phyloP scores from a whole-genome alignment of 805 yeast species.

The Candida ascalaphidarum region DNA sequence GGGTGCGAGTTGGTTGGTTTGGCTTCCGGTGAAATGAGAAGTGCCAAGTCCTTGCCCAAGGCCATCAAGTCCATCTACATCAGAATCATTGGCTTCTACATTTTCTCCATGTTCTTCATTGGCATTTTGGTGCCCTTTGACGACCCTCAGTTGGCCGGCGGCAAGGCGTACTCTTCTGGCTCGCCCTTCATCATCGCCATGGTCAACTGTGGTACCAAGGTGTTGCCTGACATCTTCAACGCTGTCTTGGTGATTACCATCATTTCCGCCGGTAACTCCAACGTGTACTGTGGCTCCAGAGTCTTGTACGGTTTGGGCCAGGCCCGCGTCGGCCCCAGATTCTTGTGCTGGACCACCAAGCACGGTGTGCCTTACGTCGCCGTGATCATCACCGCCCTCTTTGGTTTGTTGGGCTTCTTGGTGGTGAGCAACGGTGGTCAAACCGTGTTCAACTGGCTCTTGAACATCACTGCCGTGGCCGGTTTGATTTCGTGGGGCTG shows the following conservation, averaged over 20 bases:
- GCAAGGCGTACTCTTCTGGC: constrained; percentile 33
- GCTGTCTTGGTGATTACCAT: constrained; percentile 61
- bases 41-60: constrained; percentile 64
- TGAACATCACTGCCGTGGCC: constrained; percentile 70
- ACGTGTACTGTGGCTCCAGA: constrained; percentile 66
- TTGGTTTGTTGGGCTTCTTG: constrained; percentile 61
- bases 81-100: constrained; percentile 60
- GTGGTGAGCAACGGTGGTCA: constrained; percentile 43
- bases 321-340: constrained; percentile 47
- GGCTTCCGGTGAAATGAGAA: constrained; percentile 65
- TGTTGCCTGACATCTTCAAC: constrained; percentile 63
- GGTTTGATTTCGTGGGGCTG: constrained; percentile 70
- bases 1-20: constrained; percentile 74
- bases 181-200: constrained; percentile 75
- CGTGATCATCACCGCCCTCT: constrained; percentile 47
- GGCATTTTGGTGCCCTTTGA: constrained; percentile 65
- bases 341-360: constrained; percentile 40
- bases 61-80: constrained; percentile 63
- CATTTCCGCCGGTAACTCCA: constrained; percentile 75
- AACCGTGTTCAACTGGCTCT: constrained; percentile 62
- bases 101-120: constrained; percentile 55
- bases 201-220: constrained; percentile 55
- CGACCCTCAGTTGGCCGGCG: constrained; percentile 40
- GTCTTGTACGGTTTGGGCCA: constrained; percentile 58
- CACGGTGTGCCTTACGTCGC: constrained; percentile 56